Evolutionary conservation across 2,329 filamentous ascomycete species (phyloP), one percentile per base, ranked within the genome.

Genomic region (Thelonectria rubi): DNA sequence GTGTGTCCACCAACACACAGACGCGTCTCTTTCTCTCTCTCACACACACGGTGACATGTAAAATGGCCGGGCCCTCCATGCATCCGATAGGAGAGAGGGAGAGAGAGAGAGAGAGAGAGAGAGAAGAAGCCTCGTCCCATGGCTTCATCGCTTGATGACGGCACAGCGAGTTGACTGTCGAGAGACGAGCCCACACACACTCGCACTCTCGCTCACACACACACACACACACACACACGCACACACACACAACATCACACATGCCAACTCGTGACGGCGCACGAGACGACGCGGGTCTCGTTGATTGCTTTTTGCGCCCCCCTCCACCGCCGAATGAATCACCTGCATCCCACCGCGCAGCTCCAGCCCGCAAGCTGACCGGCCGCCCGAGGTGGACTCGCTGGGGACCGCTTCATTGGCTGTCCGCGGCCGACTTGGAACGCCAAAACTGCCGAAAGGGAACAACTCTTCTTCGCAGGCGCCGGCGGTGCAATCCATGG

Each of bases 301-400:
- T 20, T 21, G 5, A 12, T 37, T 50, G 17, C 20, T 32, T 34
- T 42, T 40, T 12, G 18, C 49, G 32, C 57, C 55, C 52, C 51
- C 53, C 60, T 55, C 43, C n/a, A 37, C 53, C 54, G 45, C 55
- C 51, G 51, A 66, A 71, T 68, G 49, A 66, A 71, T 68, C 64
- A 71, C 64, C 59, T 69, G 69, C 69, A 70, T 67, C 55, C 60
- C 47, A 57, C 57, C 32, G 55, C 52, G 59, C 60, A 66, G 64
- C 51, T 51, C 52, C 34, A 60, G 46, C 51, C 62, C 55, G 69
- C 60, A 56, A 57, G 62, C 57, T 63, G 59, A 62, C 52, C 58
- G 46, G 55, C 43, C 46, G 55, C 63, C 64, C 49, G 54, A 55
- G 58, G 20, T 14, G 42, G 17, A 55, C 48, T 40, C 49, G 48